phyloP scores from a whole-genome alignment of 495 filamentous ascomycete genomes.

The Aspergillus sclerotioniger region DNA sequence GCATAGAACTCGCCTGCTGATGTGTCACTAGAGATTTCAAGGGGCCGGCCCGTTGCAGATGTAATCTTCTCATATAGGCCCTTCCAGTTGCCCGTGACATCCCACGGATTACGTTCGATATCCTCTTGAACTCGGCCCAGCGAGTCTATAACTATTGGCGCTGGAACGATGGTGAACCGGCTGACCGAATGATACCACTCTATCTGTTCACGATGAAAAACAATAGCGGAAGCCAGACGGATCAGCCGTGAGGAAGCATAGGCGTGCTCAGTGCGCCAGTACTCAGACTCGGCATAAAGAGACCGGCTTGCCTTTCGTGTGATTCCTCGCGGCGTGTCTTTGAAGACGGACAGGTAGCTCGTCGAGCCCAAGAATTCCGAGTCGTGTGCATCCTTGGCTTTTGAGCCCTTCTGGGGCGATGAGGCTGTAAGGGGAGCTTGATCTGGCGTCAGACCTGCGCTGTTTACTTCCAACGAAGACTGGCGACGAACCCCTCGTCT shows the following conservation, averaged over 20 bases:
- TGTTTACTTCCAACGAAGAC: not conserved
- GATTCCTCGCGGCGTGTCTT: not conserved
- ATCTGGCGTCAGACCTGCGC: not conserved
- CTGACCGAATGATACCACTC: slow-evolving; percentile 8
- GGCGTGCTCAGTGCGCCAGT: slow-evolving; percentile 11
- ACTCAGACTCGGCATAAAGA: slow-evolving; percentile 6
- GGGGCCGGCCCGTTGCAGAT: not conserved
- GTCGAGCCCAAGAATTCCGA: slow-evolving; percentile 11
- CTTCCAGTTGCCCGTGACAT: not conserved
- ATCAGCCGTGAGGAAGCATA: slow-evolving; percentile 22
- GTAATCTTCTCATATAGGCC: not conserved
- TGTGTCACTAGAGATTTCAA: slow-evolving; percentile 6
- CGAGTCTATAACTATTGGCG: slow-evolving; percentile 9
- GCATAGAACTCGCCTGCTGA: slow-evolving; percentile 20
- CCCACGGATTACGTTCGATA: not conserved
- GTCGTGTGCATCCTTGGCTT: not conserved
- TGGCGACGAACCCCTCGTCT: not conserved
- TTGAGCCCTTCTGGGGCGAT: not conserved
- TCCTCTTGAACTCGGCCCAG: slow-evolving; percentile 2
- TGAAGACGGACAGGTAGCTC: slow-evolving; percentile 18
- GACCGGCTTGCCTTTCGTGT: not conserved
- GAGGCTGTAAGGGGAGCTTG: not conserved
- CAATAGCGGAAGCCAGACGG: slow-evolving; percentile 17
- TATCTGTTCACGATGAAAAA: slow-evolving; percentile 12
- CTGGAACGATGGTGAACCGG: slow-evolving; percentile 13